Base-by-base conservation (phyloP, 1,139 yeast genomes). In the Taphrina wiesneri region DNA sequence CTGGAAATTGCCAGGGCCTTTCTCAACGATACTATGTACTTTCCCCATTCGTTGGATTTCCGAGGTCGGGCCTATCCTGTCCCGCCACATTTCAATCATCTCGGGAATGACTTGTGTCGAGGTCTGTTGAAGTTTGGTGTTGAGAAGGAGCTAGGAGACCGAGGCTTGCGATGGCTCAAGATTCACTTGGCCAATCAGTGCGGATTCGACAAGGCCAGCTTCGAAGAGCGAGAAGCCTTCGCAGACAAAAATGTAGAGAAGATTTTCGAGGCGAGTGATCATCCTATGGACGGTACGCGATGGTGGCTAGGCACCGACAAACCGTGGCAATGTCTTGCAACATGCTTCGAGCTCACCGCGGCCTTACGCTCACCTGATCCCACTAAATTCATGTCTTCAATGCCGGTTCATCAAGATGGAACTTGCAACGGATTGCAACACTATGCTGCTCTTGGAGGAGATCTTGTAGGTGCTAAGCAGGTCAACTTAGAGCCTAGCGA, bases 371-470 rank as follows among this genome's bases (percentile, higher is more conserved):
- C 86, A 68, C 84, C 82, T 5, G 90, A 90, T 71, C 98, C 98
- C 1, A 82, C 86, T 4, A 82, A 86, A 70, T 91, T 77, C 73
- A 78, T 87, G 26, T 88, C 96, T 1, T 90, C 88, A 73, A 84
- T 90, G 69, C 97, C 98, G 0, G 90, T 93, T 17, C 98, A 93
- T 75, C 97, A 91, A 77, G 99, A 93, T 77, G 99, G 99, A 71
- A 90, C 98, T 0, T 93, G 99, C 78, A 93, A 93, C 75, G 99
- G 99, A 6, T 81, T 93, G 68, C 99, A 93, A 76, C 99, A 93
- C 77, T 93, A 93, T 77, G 98, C 99, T 17, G 99, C 99, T 0
- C 81, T 93, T 51, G 99, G 98, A 72, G 97, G 98, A 77, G 98
- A 93, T 77, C 73, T 85, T 30, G 97, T 89, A 75, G 99, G 99